phyloP scores from a whole-genome alignment of 2,329 filamentous ascomycete species.

The Davidsoniella neocaledoniae region DNA sequence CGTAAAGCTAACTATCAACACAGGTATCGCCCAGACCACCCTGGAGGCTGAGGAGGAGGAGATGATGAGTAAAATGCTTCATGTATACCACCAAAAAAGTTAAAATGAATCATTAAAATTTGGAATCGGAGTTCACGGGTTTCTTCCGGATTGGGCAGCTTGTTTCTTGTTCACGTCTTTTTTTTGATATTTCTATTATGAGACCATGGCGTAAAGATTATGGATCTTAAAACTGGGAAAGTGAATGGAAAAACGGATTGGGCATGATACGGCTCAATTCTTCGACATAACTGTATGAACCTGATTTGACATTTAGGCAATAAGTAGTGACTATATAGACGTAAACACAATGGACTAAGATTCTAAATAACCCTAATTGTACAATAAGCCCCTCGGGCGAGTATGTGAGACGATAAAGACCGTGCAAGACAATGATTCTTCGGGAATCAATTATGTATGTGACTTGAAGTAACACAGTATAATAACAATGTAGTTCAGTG shows the following conservation, averaged over 20 bases:
- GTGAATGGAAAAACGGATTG: no score
- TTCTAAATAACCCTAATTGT: no score
- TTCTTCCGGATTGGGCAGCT: slow-evolving; percentile 3
- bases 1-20: slow-evolving; percentile 9
- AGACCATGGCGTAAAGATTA: slow-evolving; percentile 1
- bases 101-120: slow-evolving; percentile 9
- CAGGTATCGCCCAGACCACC: slow-evolving; percentile 64
- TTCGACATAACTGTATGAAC: not conserved
- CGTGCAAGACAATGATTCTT: no score
- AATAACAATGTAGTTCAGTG: no score
- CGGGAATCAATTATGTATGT: no score
- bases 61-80: slow-evolving; percentile 40
- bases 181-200: slow-evolving; percentile 1
- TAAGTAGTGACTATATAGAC: no score
- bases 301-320: no score
- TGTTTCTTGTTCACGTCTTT: slow-evolving; percentile 5
- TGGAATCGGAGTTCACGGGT: slow-evolving; percentile 8
- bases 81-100: slow-evolving; percentile 9
- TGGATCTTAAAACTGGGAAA: not conserved
- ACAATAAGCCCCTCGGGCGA: no score
- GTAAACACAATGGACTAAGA: no score
- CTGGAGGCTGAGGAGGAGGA: slow-evolving; percentile 55
- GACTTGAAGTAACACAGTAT: no score
- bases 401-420: no score
- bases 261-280: not conserved